Evolutionary conservation across 805 yeast genomes (phyloP), one percentile per base, ranked within the genome.

Genomic region (Saccharomycopsis amapae): DNA sequence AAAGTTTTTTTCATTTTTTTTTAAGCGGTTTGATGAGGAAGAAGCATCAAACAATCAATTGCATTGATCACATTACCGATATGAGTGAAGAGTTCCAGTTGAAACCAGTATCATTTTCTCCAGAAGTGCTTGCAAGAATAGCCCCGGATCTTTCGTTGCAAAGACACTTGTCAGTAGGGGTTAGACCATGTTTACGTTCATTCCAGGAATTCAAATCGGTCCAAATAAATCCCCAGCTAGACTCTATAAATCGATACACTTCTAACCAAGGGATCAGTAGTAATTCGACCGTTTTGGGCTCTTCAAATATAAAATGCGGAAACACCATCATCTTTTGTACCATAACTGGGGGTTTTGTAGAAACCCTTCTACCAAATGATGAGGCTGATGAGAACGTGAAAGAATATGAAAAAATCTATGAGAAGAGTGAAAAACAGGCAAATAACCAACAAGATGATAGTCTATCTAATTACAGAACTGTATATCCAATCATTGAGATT

Each of bases 121-220:
- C 96, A 0, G 83, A 80, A 22, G 86, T 87, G 9, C 67, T 89
- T 36, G 88, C 93, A 1, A 68, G 93, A 43, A 75, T 89, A 31
- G 86, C 94, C 1, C 96, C 97, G 1, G 95, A 86, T 46, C 60
- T 85, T 12, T 83, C 90, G 4, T 68, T 89, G 37, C 83, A 84
- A 58, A 74, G 94, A 57, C 95, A 87, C 61, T 61, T 89, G 13
- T 73, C 81, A 17, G 66, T 78, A 17, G 90, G 93, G 0, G 58
- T 82, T 19, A 78, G 97, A 52, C 96, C 96, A 7, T 76, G 79
- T 39, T 63, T 81, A 41, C 73, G 96, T 38, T 69, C 71, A 28
- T 77, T 80, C 56, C 75, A 75, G 54, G 96, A 89, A 63, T 84
- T 84, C 62, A 77, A 82, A 53, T 71, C 78, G 2, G 62, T 84